Evolutionary conservation across 2,329 filamentous ascomycete genomes (phyloP), one percentile per base, ranked within the genome.

Genomic region (Rhinocladiella similis): DNA sequence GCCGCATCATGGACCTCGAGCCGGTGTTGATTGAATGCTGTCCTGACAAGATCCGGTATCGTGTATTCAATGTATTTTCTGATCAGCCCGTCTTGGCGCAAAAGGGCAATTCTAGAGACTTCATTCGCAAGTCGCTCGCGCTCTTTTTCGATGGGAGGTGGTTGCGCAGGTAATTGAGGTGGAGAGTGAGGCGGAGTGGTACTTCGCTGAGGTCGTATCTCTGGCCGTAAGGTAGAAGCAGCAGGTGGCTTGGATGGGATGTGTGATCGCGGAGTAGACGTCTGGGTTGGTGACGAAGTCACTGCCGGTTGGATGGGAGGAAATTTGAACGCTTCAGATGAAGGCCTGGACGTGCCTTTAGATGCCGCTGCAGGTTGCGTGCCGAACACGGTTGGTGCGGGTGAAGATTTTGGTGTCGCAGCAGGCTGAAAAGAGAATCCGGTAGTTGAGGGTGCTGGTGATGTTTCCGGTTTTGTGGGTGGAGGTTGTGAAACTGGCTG

Each of bases 21-120:
- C 18, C 20, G 48, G 46, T 62, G 54, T 39, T 63, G 59, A 16
- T 59, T 54, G 22, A 59, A 33, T 12, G 54, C 54, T 10, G 57
- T 54, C 29, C 47, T 51, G 25, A 65, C 39, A 13, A 63, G 35
- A 25, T 57, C 57, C 4, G 54, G 54, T 14, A 63, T 47, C 5
- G 55, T 54, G 42, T 54, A 61, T 35, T 65, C 60, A 19, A 64
- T 39, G 53, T 53, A 64, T 39, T 63, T 53, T 18, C 57, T 33
- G 18, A 65, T 42, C 10, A 65, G 47, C n/a, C 63, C 63, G 29
- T 57, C 46, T 29, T 45, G 53, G 20, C 57, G 56, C 14, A 54
- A 38, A 18, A 65, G 47, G 47, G 56, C 59, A 41, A 63, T 49
- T 13, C 50, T 55, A 16, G 61, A 53, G 27, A 63, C 22, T 29